Conservation (phyloP, 2,329 filamentous ascomycete species). For the Fusarium xyrophilum region DNA sequence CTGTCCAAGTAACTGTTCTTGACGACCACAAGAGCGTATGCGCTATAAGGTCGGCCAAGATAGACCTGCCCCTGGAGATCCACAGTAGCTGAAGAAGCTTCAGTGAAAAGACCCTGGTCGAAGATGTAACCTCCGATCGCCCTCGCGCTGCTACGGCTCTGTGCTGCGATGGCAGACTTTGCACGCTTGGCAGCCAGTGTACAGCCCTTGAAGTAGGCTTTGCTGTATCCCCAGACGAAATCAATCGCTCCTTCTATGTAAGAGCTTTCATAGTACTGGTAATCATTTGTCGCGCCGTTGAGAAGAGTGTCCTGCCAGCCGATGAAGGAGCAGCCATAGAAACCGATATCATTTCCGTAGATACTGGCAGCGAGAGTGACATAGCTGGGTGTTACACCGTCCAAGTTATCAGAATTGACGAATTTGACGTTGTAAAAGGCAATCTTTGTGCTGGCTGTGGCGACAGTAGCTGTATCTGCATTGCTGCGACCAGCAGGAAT, state of each 20-base stretch:
- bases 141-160: constrained; percentile 37
- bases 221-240: constrained; percentile 38
- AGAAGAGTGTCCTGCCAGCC: constrained; percentile 32
- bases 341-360: constrained; percentile 48
- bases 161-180: constrained; percentile 38
- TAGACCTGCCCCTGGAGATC: constrained; percentile 49
- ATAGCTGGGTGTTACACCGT: constrained; percentile 20
- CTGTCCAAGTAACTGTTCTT: constrained; percentile 56
- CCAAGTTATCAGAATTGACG: constrained; percentile 50
- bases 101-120: constrained; percentile 49
- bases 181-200: constrained; percentile 29
- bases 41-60: constrained; percentile 55
- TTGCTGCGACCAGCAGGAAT: constrained; percentile 38
- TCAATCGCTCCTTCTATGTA: constrained; percentile 35
- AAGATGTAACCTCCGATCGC: constrained; percentile 51
- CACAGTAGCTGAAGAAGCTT: constrained; percentile 30
- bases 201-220: constrained; percentile 37
- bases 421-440: constrained; percentile 45
- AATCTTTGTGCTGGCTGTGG: constrained; percentile 50
- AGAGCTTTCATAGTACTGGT: constrained; percentile 33
- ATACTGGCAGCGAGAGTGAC: constrained; percentile 36
- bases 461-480: constrained; percentile 38
- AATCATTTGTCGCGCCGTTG: constrained; percentile 25
- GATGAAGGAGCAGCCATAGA: constrained; percentile 48
- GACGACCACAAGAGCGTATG: constrained; percentile 55